These are phyloP conservation scores for Mycothermus thermophilus DNA, from an alignment of 495 filamentous ascomycete genomes.

Conservation along the genomic window DNA sequence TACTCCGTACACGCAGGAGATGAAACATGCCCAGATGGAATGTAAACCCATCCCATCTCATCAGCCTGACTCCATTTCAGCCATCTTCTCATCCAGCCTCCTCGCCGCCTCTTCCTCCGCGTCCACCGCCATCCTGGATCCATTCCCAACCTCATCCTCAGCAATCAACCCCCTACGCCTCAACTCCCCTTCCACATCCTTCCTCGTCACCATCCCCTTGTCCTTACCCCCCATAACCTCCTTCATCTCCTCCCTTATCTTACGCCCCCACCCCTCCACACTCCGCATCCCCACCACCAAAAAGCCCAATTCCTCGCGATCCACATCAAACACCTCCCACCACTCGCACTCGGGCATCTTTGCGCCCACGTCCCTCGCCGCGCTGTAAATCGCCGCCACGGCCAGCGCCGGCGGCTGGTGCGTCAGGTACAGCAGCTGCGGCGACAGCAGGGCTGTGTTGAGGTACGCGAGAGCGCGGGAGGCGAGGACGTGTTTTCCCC, in stretches of 20 bases:
- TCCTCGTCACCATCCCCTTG: slow-evolving; percentile 30
- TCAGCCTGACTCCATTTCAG: slow-evolving; percentile 19
- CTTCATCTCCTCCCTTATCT: slow-evolving; percentile 22
- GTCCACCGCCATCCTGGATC: slow-evolving; percentile 34
- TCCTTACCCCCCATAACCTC: slow-evolving; percentile 4
- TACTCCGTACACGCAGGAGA: too few relatives aligned
- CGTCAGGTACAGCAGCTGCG: slow-evolving; percentile 80
- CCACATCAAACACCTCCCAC: slow-evolving; percentile 99
- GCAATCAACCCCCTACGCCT: background rate
- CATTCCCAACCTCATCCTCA: slow-evolving; percentile 1
- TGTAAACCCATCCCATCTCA: background rate
- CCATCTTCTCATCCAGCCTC: slow-evolving; percentile 41
- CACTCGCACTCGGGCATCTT: slow-evolving; percentile 71
- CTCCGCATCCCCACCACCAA: slow-evolving; percentile 78
- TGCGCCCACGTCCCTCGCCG: slow-evolving; percentile 61
- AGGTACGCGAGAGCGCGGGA: slow-evolving; percentile 57
- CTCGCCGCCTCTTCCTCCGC: slow-evolving; percentile 49
- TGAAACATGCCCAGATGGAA: too few relatives aligned
- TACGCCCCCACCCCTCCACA: slow-evolving; percentile 53
- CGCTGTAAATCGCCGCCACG: slow-evolving; percentile 77
- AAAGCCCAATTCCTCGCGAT: slow-evolving; percentile 88
- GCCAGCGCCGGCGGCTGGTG: slow-evolving; percentile 80
- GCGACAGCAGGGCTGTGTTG: slow-evolving; percentile 70
- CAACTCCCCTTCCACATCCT: slow-evolving; percentile 17
- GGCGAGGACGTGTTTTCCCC: too few relatives aligned